phyloP scores from a whole-genome alignment of 306 rosid genomes.

The Prinsepia uniflora region DNA sequence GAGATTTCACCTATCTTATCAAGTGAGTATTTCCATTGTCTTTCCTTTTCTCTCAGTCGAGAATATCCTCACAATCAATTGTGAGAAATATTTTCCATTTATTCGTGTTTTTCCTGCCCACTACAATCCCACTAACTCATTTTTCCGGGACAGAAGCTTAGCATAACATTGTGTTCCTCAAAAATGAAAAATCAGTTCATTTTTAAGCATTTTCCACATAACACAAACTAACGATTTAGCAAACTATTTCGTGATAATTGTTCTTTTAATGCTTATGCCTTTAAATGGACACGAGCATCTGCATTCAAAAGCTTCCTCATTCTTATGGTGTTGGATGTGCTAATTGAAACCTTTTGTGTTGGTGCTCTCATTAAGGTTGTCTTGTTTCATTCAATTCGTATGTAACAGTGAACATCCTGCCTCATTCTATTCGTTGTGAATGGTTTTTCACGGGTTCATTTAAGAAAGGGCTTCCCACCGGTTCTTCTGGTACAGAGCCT shows the following conservation, averaged over 20 bases:
- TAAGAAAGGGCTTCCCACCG: slow-evolving; percentile 52
- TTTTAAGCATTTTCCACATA: background rate
- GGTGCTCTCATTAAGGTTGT: background rate
- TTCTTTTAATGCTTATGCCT: background rate
- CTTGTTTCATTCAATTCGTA: background rate
- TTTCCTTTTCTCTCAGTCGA: background rate
- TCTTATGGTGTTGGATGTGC: background rate
- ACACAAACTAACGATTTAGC: background rate
- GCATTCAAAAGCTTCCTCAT: background rate
- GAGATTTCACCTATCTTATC: slow-evolving; percentile 72
- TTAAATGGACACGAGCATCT: background rate
- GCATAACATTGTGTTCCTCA: background rate
- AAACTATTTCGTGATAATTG: background rate
- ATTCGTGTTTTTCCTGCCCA: background rate
- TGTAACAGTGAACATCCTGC: slow-evolving; percentile 59
- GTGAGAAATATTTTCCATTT: background rate
- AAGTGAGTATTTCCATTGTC: slow-evolving; percentile 52
- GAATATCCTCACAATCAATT: background rate
- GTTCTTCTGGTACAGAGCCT: slow-evolving; percentile 46
- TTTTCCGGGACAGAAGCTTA: background rate
- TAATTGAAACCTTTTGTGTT: background rate
- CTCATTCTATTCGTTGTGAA: slow-evolving; percentile 54
- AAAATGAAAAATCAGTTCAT: background rate
- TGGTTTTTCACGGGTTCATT: slow-evolving; percentile 57
- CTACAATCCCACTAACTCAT: background rate